Evolutionary conservation across 352 stramenopile species (phyloP).

Genomic region (Pythium oligandrum): DNA sequence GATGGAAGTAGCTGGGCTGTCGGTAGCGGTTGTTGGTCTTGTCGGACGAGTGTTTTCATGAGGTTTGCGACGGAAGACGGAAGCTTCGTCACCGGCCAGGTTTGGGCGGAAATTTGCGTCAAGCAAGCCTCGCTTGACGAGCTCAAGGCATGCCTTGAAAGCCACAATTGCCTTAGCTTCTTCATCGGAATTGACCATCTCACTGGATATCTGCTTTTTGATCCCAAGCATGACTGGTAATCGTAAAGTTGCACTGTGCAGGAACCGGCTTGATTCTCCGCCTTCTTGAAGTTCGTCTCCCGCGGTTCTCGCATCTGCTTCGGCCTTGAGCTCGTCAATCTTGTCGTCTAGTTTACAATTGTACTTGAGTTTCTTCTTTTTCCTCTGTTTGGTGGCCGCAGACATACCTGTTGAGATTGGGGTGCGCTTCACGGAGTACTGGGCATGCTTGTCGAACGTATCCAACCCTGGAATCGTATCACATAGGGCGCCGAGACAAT

Average conservation of each 20-base stretch:
- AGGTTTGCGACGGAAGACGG: not conserved
- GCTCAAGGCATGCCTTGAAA: slow-evolving; percentile 73
- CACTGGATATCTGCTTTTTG: slow-evolving; percentile 57
- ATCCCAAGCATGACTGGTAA: slow-evolving; percentile 53
- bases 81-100: slow-evolving; percentile 37
- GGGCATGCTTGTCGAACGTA: slow-evolving; percentile 72
- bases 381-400: slow-evolving; percentile 42
- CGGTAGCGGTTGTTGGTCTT: slow-evolving; percentile 3
- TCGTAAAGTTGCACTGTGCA: slow-evolving; percentile 59
- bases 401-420: slow-evolving; percentile 41
- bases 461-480: slow-evolving; percentile 75
- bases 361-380: slow-evolving; percentile 79
- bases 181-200: slow-evolving; percentile 48
- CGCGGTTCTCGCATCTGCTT: slow-evolving; percentile 20
- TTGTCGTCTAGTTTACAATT: slow-evolving; percentile 76
- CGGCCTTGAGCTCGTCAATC: slow-evolving; percentile 61
- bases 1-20: not conserved
- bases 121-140: slow-evolving; percentile 63
- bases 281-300: slow-evolving; percentile 12
- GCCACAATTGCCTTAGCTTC: slow-evolving; percentile 81
- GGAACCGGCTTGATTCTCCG: slow-evolving; percentile 27
- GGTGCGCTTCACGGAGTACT: slow-evolving; percentile 75
- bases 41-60: not conserved
- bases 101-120: slow-evolving; percentile 71
- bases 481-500: slow-evolving; percentile 71